These are phyloP conservation scores for Nigrospora osmanthi DNA, from an alignment of 2,329 filamentous ascomycete genomes.

Conservation along the genomic window DNA sequence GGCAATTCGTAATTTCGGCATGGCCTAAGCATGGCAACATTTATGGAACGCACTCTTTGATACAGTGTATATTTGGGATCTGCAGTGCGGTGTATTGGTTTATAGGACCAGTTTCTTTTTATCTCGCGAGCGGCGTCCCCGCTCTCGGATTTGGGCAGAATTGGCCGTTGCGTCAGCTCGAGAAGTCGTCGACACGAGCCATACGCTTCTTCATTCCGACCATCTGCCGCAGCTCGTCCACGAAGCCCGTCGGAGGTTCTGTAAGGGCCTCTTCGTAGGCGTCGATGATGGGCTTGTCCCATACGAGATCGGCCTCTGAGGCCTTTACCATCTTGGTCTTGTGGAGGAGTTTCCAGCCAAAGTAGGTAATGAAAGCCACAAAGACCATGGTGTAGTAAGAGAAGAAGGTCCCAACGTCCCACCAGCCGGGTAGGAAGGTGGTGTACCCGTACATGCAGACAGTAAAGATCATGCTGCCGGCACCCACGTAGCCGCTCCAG, in stretches of 20 bases:
- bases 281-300: constrained; percentile 53
- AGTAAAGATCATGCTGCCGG: constrained; percentile 32
- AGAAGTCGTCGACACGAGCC: too few species aligned
- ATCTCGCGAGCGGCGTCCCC: too few species aligned
- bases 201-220: constrained; percentile 21
- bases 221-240: constrained; percentile 34
- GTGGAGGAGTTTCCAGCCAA: constrained; percentile 57
- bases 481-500: constrained; percentile 45
- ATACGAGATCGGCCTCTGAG: constrained; percentile 49
- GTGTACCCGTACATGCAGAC: constrained; percentile 49
- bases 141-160: too few species aligned
- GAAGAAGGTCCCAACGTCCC: constrained; percentile 25
- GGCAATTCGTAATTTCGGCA: too few species aligned
- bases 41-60: too few species aligned
- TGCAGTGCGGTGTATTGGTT: too few species aligned
- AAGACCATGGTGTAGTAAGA: constrained; percentile 44
- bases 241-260: constrained; percentile 35
- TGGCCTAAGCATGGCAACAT: too few species aligned
- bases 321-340: constrained; percentile 46
- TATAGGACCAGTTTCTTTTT: too few species aligned
- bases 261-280: constrained; percentile 39
- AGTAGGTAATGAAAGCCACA: constrained; percentile 42
- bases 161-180: too few species aligned
- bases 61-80: too few species aligned
- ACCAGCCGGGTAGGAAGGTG: constrained; percentile 31